phyloP scores from a whole-genome alignment of 495 filamentous ascomycete genomes.

The Podospora comata region DNA sequence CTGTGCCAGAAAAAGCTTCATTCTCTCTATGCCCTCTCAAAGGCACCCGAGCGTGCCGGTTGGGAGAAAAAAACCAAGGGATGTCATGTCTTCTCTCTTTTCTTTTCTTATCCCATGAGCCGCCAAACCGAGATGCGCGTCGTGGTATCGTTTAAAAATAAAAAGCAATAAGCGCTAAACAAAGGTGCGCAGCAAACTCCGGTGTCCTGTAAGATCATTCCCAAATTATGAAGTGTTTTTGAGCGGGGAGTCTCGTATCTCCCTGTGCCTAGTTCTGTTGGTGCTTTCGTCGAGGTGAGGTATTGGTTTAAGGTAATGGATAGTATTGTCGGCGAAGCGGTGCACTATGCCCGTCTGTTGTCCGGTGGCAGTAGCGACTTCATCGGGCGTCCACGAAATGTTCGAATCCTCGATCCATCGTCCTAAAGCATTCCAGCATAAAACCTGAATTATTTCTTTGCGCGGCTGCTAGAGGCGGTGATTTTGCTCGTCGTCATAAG shows the following conservation, averaged over 20 bases:
- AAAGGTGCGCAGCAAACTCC: background rate
- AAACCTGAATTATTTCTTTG: constrained; percentile 45
- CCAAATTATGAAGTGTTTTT: background rate
- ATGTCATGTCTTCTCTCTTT: background rate
- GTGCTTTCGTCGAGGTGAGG: no score
- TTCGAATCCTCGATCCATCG: background rate
- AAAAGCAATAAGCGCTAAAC: background rate
- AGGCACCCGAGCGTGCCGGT: no score
- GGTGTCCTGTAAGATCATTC: background rate
- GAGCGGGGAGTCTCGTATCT: background rate
- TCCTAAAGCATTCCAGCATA: background rate
- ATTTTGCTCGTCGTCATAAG: constrained; percentile 80
- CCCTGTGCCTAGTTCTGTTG: background rate
- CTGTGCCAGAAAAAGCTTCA: background rate
- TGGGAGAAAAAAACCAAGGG: background rate
- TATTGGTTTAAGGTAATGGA: no score
- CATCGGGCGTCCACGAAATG: no score
- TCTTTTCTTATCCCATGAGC: background rate
- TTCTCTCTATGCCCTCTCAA: background rate
- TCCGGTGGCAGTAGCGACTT: no score
- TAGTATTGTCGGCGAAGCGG: no score
- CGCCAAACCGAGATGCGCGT: background rate
- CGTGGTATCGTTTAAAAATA: background rate
- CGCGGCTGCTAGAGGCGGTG: constrained; percentile 54
- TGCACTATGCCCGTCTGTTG: no score